phyloP scores from a whole-genome alignment of 257 asterid species.

The Nicotiana paniculata region DNA sequence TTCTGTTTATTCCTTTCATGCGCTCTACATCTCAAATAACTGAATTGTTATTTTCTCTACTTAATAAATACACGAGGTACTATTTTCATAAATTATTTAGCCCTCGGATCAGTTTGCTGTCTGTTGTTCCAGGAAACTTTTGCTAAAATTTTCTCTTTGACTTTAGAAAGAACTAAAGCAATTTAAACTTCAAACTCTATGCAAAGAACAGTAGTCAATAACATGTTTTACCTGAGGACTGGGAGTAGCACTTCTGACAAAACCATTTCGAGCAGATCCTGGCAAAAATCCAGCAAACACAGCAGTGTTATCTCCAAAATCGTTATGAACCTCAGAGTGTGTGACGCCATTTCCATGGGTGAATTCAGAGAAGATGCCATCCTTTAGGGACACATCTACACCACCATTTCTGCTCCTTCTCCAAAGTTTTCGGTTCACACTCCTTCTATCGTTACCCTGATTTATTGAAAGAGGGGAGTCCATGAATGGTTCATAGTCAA shows the following conservation, averaged over 20 bases:
- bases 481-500: slow-evolving; percentile 35
- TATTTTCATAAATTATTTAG: too few relatives aligned
- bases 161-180: not conserved
- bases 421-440: slow-evolving; percentile 81
- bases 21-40: not conserved
- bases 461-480: slow-evolving; percentile 65
- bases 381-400: slow-evolving; percentile 74
- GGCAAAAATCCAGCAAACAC: slow-evolving; percentile 64
- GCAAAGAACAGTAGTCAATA: not conserved
- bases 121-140: not conserved
- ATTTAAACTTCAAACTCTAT: not conserved
- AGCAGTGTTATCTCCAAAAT: slow-evolving; percentile 28
- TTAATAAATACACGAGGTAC: not conserved
- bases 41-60: not conserved
- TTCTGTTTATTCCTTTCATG: not conserved
- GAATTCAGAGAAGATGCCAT: slow-evolving; percentile 64
- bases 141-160: not conserved
- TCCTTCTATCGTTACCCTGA: slow-evolving; percentile 40
- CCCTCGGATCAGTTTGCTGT: not conserved
- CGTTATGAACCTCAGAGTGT: slow-evolving; percentile 34
- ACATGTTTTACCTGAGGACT: slow-evolving; percentile 61
- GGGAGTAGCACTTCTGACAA: slow-evolving; percentile 49
- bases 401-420: slow-evolving; percentile 43
- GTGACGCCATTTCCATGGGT: slow-evolving; percentile 25
- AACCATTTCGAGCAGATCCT: slow-evolving; percentile 27